Conservation (phyloP, 2,329 filamentous ascomycete genomes). For the Fusarium siculi region DNA sequence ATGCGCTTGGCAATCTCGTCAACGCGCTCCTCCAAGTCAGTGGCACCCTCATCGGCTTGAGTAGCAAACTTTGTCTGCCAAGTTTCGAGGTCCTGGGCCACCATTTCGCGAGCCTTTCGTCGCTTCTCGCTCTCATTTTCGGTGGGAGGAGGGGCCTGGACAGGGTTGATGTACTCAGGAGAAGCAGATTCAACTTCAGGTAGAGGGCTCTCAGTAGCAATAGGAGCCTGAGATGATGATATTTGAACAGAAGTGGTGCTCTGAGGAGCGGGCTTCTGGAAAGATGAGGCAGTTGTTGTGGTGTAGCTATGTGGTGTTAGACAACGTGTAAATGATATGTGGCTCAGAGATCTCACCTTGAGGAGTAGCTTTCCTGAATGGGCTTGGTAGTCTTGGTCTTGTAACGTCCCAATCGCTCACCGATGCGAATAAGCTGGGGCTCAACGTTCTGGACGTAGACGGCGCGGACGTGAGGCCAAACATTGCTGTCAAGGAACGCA, state of each 20-base stretch:
- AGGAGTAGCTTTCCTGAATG: slow-evolving; percentile 23
- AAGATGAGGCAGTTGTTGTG: slow-evolving; percentile 47
- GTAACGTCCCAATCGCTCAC: slow-evolving; percentile 85
- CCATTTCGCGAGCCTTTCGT: slow-evolving; percentile 70
- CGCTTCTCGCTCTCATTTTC: slow-evolving; percentile 64
- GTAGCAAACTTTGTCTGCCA: slow-evolving; percentile 92
- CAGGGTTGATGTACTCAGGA: slow-evolving; percentile 46
- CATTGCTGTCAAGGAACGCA: slow-evolving; percentile 76
- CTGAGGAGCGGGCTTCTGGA: slow-evolving; percentile 50
- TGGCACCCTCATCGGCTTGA: slow-evolving; percentile 82
- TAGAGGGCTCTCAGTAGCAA: slow-evolving; percentile 16
- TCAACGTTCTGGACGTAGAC: slow-evolving; percentile 93
- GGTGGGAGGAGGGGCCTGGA: slow-evolving; percentile 58
- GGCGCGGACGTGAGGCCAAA: slow-evolving; percentile 84
- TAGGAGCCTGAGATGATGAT: slow-evolving; percentile 46
- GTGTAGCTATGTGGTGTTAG: slow-evolving; percentile 31
- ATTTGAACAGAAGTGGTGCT: slow-evolving; percentile 42
- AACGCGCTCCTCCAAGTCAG: slow-evolving; percentile 76
- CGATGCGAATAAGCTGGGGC: slow-evolving; percentile 92
- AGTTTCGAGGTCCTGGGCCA: slow-evolving; percentile 79
- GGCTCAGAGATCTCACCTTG: slow-evolving; percentile 19
- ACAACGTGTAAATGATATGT: not conserved
- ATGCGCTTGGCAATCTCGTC: slow-evolving; percentile 66
- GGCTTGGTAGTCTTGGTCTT: slow-evolving; percentile 55
- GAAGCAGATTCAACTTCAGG: slow-evolving; percentile 40